These are phyloP conservation scores for Penicillium taxi DNA, from an alignment of 495 filamentous ascomycete species.

Conservation along the genomic window DNA sequence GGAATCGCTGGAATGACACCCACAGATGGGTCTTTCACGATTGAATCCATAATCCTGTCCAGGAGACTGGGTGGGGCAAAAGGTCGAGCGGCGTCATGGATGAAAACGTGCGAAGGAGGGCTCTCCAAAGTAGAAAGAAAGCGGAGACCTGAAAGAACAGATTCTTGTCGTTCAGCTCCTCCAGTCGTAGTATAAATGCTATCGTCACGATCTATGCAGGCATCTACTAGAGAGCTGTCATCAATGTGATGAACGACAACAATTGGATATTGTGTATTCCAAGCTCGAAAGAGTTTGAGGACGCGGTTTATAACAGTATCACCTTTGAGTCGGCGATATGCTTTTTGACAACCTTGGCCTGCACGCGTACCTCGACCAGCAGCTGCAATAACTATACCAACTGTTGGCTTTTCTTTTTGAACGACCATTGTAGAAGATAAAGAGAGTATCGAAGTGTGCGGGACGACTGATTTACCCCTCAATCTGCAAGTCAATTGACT, in stretches of 20 bases:
- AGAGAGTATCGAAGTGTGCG: not conserved
- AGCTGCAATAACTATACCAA: slow-evolving; percentile 6
- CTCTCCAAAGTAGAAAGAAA: slow-evolving; percentile 2
- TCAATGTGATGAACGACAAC: slow-evolving; percentile 4
- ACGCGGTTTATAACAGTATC: slow-evolving; percentile 9
- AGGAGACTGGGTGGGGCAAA: slow-evolving; percentile 3
- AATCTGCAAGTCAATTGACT: not conserved
- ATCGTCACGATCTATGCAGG: slow-evolving; percentile 3
- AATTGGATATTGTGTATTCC: slow-evolving; percentile 2
- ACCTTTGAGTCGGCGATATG: slow-evolving; percentile 4
- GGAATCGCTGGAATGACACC: slow-evolving; percentile 6
- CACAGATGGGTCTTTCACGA: slow-evolving; percentile 1
- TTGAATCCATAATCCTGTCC: not conserved
- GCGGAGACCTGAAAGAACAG: slow-evolving; percentile 4
- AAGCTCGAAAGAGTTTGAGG: slow-evolving; percentile 5
- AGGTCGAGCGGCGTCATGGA: slow-evolving; percentile 7
- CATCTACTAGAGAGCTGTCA: slow-evolving; percentile 1
- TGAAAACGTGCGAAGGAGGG: slow-evolving; percentile 6
- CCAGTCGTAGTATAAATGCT: slow-evolving; percentile 5
- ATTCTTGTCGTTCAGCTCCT: slow-evolving; percentile 3
- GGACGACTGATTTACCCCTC: slow-evolving; percentile 3
- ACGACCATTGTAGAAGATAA: not conserved
- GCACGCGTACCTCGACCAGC: slow-evolving; percentile 7
- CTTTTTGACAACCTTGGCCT: slow-evolving; percentile 6
- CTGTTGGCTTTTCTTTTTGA: not conserved